These are phyloP conservation scores for Fagopyrum tataricum DNA, from an alignment of 148 eudicot species.

Conservation along the genomic window DNA sequence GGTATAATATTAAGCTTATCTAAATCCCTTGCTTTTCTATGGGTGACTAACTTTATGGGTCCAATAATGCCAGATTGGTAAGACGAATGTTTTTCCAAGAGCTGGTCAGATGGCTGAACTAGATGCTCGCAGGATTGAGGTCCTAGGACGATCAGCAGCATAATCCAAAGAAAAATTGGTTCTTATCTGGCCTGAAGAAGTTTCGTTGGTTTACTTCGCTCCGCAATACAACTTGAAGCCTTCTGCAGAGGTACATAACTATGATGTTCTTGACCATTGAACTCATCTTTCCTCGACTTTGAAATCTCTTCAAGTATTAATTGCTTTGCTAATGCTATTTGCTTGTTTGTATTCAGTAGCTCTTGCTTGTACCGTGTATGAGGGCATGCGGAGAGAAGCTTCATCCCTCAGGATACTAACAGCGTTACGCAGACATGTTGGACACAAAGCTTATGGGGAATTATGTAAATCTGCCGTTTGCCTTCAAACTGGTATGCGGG, in stretches of 20 bases:
- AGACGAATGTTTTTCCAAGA: conserved; percentile 91
- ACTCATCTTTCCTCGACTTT: neutral
- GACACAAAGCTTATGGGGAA: conserved; percentile 57
- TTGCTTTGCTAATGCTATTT: neutral
- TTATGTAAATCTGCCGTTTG: conserved; percentile 54
- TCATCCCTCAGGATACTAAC: conserved; percentile 76
- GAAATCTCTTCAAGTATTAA: neutral
- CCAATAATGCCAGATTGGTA: conserved; percentile 70
- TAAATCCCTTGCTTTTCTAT: neutral
- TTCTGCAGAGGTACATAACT: conserved; percentile 66
- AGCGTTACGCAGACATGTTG: conserved; percentile 72
- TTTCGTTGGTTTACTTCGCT: conserved; percentile 45
- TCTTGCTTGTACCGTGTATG: conserved; percentile 67
- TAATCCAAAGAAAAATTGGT: conserved; percentile 90
- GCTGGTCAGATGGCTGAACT: conserved; percentile 99
- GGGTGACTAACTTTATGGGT: conserved; percentile 10
- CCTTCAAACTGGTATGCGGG: conserved; percentile 89
- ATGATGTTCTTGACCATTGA: neutral
- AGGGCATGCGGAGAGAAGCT: conserved; percentile 76
- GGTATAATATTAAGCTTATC: neutral
- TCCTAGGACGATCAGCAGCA: conserved; percentile 91
- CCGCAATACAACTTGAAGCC: conserved; percentile 69
- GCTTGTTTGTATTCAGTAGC: conserved; percentile 43
- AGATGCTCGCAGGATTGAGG: conserved; percentile 88
- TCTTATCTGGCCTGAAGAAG: conserved; percentile 78